Evolutionary conservation across 129 eudicot genomes (phyloP).

Genomic region (Mikania micrantha): DNA sequence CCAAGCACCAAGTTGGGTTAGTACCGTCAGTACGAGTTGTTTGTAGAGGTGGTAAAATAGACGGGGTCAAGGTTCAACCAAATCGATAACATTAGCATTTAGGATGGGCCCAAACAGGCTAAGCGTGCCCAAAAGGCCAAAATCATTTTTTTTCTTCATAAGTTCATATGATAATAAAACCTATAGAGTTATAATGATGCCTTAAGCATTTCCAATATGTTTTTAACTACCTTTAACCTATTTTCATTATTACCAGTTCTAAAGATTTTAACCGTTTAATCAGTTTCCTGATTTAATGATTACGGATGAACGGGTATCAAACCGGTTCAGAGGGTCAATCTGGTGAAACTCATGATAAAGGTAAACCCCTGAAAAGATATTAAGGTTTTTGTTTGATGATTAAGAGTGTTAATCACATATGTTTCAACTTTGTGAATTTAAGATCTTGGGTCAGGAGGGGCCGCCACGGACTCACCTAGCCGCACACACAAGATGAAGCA

Average conservation of each 20-base stretch:
- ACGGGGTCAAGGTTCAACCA: neutral
- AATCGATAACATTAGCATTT: neutral
- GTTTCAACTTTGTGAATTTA: neutral
- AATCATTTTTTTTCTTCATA: too few relatives aligned
- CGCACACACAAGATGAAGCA: constrained; percentile 24
- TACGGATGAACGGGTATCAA: constrained; percentile 30
- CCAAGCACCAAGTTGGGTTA: constrained; percentile 57
- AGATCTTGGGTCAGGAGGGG: constrained; percentile 1
- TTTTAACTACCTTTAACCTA: too few relatives aligned
- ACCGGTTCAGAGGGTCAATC: constrained; percentile 28
- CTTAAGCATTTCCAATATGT: too few relatives aligned
- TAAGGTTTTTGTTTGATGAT: neutral
- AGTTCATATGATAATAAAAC: neutral
- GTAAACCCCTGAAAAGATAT: neutral
- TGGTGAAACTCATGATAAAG: constrained; percentile 8
- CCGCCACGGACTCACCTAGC: constrained; percentile 8
- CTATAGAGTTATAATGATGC: too few relatives aligned
- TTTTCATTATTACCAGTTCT: too few relatives aligned
- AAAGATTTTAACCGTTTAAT: neutral
- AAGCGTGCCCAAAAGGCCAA: neutral
- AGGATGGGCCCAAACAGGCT: neutral
- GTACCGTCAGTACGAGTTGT: constrained; percentile 21
- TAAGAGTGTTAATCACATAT: neutral
- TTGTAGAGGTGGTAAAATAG: constrained; percentile 7
- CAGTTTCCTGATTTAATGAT: neutral